Conservation (phyloP, 805 yeast species). For the Cyberlindnera meyerae region DNA sequence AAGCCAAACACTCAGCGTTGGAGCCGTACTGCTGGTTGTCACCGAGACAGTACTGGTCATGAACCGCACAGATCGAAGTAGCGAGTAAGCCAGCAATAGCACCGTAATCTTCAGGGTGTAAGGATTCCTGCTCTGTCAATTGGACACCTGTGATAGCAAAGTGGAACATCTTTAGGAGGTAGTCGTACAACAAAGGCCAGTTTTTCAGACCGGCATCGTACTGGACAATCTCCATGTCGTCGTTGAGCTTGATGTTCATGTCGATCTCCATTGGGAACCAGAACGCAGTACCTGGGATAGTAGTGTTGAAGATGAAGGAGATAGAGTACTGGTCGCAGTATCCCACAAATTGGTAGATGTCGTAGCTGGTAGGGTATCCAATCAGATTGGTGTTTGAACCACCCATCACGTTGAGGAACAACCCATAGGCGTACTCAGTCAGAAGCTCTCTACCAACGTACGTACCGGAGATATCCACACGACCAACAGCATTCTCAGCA, state of each 20-base stretch:
- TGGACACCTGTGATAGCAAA: not conserved
- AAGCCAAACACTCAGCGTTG: constrained; percentile 13
- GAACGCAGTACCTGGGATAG: too few species aligned
- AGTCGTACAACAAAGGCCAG: constrained; percentile 15
- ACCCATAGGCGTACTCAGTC: constrained; percentile 24
- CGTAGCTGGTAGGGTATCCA: constrained; percentile 14
- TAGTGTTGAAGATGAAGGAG: constrained; percentile 12
- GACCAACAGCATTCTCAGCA: constrained; percentile 17
- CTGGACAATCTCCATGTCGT: constrained; percentile 11
- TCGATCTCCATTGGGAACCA: constrained; percentile 21
- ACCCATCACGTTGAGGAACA: constrained; percentile 13
- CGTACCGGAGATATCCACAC: constrained; percentile 21
- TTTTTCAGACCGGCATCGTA: constrained; percentile 20
- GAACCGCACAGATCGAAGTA: constrained; percentile 19
- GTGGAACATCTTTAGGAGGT: constrained; percentile 8
- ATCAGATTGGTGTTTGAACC: constrained; percentile 11
- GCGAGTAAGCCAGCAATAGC: constrained; percentile 1
- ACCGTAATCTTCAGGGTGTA: not conserved
- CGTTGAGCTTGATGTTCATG: constrained; percentile 13
- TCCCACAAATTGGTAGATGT: constrained; percentile 12
- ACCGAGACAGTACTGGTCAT: constrained; percentile 19
- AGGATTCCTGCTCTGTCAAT: not conserved
- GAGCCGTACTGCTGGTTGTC: constrained; percentile 15
- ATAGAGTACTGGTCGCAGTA: constrained; percentile 12
- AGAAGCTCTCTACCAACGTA: constrained; percentile 22